Evolutionary conservation across 2,329 filamentous ascomycete genomes (phyloP), one percentile per base, ranked within the genome.

Genomic region (Trichothecium roseum): DNA sequence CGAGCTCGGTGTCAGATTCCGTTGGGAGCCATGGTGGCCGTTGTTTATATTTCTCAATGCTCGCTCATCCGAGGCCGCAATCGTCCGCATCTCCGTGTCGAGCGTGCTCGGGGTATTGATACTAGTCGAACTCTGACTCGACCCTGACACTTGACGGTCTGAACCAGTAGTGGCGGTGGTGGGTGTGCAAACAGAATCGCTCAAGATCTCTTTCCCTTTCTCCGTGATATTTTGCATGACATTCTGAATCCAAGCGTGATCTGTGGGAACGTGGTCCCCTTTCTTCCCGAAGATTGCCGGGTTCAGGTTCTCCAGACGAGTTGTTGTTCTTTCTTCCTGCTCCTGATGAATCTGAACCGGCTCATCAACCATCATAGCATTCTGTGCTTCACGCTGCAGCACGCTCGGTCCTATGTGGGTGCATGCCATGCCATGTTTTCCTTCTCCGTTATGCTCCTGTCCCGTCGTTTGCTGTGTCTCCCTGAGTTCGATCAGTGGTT

Each of bases 161-260:
- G 42, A 66, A 41, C 72, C 72, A 76, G 59, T 76, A 77, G 51
- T 77, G 72, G 45, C 77, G 71, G 46, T 78, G 71, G 46, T 78
- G 73, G 43, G 66, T 72, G 50, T 77, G 72, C 39, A 74, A 44
- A 45, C 72, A 74, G 43, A 69, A 47, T 41, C 46, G 27, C 15
- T 42, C 45, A 34, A 44, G 36, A 38, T 40, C 34, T 48, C 37
- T 34, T 43, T 36, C 37, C 36, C 36, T 32, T 42, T 52, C 34
- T 40, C 41, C 28, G 33, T 43, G 35, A 45, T 48, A 35, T 46
- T 44, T 37, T 33, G 38, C 14, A 49, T 43, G 15, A 43, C 37
- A 18, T 37, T 45, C 30, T 48, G 40, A 36, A 39, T 42, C 50
- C 50, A 48, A 5, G 37, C 40, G 30, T 38, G 32, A 18, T 43